Evolutionary conservation across 192 early-diverging fungal species (phyloP).

Genomic region (Coemansia sp.): DNA sequence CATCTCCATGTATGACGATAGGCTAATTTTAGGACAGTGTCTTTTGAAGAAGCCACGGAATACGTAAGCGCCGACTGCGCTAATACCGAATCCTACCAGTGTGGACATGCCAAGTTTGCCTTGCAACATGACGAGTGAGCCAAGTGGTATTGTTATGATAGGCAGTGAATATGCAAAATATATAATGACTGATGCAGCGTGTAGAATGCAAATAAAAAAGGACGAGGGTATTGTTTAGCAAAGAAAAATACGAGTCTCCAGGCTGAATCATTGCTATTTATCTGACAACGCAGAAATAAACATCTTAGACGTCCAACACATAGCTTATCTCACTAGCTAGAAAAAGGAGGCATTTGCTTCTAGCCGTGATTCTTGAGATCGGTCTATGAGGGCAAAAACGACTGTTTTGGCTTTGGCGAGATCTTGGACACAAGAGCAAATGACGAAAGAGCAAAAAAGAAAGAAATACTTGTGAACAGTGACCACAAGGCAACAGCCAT

Average conservation of each 20-base stretch:
- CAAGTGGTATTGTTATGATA: neutral
- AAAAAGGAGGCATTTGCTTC: neutral
- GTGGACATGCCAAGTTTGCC: neutral
- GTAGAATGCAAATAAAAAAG: neutral
- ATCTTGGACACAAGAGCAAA: neutral
- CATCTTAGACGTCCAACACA: no score
- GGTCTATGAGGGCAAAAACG: neutral
- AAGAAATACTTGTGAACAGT: neutral
- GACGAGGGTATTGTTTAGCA: constrained; percentile 7
- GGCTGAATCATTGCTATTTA: neutral
- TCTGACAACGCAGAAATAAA: neutral
- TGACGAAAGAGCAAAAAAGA: neutral
- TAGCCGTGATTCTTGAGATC: neutral
- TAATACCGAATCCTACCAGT: constrained; percentile 2
- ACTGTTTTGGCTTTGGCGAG: constrained; percentile 1
- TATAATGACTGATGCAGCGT: neutral
- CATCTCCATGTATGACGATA: neutral
- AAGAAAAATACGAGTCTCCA: neutral
- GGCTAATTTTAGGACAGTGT: neutral
- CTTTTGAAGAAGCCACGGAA: constrained; percentile 1
- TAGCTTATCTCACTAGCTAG: neutral
- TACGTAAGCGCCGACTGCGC: neutral
- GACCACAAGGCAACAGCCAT: neutral
- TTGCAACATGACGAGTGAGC: neutral
- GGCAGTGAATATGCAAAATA: neutral